Evolutionary conservation across 1,284 basidiomycete genomes (phyloP), one percentile per base, ranked within the genome.

Genomic region (Meripilus lineatus): DNA sequence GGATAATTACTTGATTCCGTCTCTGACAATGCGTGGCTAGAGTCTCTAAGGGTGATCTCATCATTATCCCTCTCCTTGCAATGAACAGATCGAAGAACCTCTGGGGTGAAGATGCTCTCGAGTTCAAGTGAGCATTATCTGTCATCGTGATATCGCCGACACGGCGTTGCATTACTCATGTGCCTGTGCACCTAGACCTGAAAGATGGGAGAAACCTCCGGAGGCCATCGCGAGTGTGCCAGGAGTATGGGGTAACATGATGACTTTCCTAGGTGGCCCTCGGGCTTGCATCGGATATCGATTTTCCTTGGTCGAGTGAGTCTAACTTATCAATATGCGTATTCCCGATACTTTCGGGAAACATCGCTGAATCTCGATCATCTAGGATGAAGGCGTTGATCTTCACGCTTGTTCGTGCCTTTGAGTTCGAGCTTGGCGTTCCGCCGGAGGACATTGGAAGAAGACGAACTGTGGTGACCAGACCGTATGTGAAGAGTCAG

Each of bases 241-340:
- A 1, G 73, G 79, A 1, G 61, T 82, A 0, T 79, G 69, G 71
- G 66, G 71, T 11, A 71, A 81, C 47, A 45, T 75, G 55, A 58
- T 83, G 32, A 71, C 74, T 0, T 84, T 84, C 65, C 48, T 78
- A 1, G 73, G 73, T 20, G 79, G 79, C 1, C 69, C 75, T 2
- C 68, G 70, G 17, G 70, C 75, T 1, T 81, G 78, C 48, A 80
- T 81, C 32, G 83, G 82, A 0, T 85, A 47, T 20, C 43, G 44
- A 3, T 48, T 46, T 34, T 38, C 44, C 28, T n/a, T 50, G 11
- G 24, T 45, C 20, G 49, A 45, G 41, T 46, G 40, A 26, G 47
- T 44, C 15, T 21, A 18, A 15, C 20, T 37, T 28, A 34, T 20
- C 23, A n/a, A n/a, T 40, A 24, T 30, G 26, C 11, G 10, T n/a